Percentiles rank a stretch among this genome's conserved stretches.
Conservation (phyloP, 2,329 filamentous ascomycete genomes). For the Septoria linicola region DNA sequence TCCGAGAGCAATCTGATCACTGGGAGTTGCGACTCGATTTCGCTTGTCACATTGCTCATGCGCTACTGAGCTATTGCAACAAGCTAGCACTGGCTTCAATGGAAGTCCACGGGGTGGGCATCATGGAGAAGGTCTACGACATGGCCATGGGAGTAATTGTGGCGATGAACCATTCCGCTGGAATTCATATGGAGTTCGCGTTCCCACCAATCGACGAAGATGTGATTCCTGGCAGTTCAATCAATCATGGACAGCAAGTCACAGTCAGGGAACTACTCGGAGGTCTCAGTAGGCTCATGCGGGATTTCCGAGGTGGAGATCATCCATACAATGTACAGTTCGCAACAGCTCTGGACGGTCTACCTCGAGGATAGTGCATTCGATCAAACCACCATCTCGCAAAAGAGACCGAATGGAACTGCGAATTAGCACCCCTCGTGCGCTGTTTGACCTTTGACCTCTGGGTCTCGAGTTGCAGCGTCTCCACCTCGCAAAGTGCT, state of each 20-base stretch:
- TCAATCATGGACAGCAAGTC: not conserved
- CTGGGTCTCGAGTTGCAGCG: too few relatives aligned
- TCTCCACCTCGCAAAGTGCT: too few relatives aligned
- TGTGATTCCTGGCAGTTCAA: conserved; percentile 15
- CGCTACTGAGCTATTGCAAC: conserved; percentile 39
- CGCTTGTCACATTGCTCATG: conserved; percentile 38
- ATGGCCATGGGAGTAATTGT: conserved; percentile 35
- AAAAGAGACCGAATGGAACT: too few relatives aligned
- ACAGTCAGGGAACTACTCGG: conserved; percentile 18
- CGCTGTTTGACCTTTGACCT: too few relatives aligned
- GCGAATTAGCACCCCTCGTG: too few relatives aligned
- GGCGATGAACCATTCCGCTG: conserved; percentile 24
- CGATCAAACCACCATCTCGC: too few relatives aligned
- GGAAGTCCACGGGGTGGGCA: conserved; percentile 45
- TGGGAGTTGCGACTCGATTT: conserved; percentile 42
- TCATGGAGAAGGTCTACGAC: conserved; percentile 44
- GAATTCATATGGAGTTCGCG: conserved; percentile 21
- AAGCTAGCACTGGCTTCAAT: conserved; percentile 39
- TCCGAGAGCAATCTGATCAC: conserved; percentile 39
- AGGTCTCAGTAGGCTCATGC: conserved; percentile 20
- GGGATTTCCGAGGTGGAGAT: conserved; percentile 28
- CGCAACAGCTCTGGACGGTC: conserved; percentile 15
- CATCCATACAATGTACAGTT: conserved; percentile 26
- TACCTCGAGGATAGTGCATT: conserved; percentile 7
- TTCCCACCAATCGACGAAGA: conserved; percentile 17